Conservation (phyloP, 75 land plant species). For the Larix kaempferi region DNA sequence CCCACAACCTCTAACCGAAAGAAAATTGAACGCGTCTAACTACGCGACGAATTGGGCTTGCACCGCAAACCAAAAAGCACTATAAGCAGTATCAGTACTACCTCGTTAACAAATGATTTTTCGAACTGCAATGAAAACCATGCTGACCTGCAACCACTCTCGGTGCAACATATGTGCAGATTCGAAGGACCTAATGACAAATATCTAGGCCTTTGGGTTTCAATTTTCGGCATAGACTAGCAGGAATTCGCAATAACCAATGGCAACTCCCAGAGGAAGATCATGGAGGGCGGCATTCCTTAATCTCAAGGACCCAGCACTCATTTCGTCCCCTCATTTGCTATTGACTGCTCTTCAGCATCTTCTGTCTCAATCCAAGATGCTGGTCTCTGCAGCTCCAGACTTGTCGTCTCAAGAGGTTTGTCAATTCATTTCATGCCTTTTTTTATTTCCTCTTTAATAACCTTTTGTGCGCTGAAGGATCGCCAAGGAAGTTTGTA, state of each 20-base stretch:
- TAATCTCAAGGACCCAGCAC: slow-evolving; percentile 50
- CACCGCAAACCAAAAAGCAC: too few species aligned
- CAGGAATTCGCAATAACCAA: neutral
- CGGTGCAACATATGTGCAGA: too few species aligned
- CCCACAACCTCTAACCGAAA: too few species aligned
- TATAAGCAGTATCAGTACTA: too few species aligned
- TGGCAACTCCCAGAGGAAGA: slow-evolving; percentile 23
- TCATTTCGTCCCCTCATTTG: slow-evolving; percentile 14
- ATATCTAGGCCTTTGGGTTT: too few species aligned
- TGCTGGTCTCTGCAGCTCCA: slow-evolving; percentile 40
- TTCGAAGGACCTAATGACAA: too few species aligned
- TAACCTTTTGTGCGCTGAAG: neutral
- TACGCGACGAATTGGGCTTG: too few species aligned
- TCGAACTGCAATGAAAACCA: too few species aligned
- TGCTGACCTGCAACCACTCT: too few species aligned
- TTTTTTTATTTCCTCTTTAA: neutral
- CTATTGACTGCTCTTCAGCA: slow-evolving; percentile 21
- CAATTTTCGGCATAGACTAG: neutral
- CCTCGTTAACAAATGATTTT: too few species aligned
- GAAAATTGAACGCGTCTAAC: too few species aligned
- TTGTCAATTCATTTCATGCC: neutral
- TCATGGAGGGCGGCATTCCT: slow-evolving; percentile 64
- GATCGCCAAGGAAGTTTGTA: neutral
- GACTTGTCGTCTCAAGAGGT: slow-evolving; percentile 60
- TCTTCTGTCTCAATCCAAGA: slow-evolving; percentile 37